Evolutionary conservation across 2,329 filamentous ascomycete genomes (phyloP).

Genomic region (Monosporascus sp.): DNA sequence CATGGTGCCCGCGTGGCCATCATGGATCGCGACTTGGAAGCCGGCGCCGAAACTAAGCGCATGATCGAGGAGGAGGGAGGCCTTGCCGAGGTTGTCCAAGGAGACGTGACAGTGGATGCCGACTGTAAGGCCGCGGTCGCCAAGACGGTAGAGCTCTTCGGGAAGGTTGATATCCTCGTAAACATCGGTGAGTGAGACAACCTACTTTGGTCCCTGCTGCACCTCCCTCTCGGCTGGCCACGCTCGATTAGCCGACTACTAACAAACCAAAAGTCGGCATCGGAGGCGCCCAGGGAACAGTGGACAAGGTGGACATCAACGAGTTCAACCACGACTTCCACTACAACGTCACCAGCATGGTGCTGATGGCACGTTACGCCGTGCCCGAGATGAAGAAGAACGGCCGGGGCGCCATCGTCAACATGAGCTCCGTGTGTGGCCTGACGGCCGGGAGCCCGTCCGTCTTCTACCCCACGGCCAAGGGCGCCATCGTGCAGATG

Average conservation of each 20-base stretch:
- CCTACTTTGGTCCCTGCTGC: no score
- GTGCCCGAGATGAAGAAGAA: conserved; percentile 30
- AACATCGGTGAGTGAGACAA: conserved; percentile 11
- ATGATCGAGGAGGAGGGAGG: conserved; percentile 25
- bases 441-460: conserved; percentile 22
- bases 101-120: conserved; percentile 19
- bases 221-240: no score
- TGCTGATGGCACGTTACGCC: conserved; percentile 25
- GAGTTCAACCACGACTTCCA: conserved; percentile 26
- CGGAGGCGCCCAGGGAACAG: conserved; percentile 26
- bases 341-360: conserved; percentile 32
- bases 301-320: conserved; percentile 21
- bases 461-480: conserved; percentile 27
- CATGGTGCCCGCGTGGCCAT: conserved; percentile 22
- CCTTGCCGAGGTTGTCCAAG: conserved; percentile 18
- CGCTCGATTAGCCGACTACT: no score
- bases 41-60: conserved; percentile 21
- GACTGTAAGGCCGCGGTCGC: conserved; percentile 16
- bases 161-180: conserved; percentile 21
- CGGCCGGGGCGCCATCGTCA: conserved; percentile 30
- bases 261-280: conserved; percentile 23
- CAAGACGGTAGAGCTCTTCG: conserved; percentile 18
- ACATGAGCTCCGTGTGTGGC: conserved; percentile 30
- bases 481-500: conserved; percentile 25
- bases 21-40: conserved; percentile 19